phyloP scores from a whole-genome alignment of 73 alveolate species.

The Paramecium sexaurelia region DNA sequence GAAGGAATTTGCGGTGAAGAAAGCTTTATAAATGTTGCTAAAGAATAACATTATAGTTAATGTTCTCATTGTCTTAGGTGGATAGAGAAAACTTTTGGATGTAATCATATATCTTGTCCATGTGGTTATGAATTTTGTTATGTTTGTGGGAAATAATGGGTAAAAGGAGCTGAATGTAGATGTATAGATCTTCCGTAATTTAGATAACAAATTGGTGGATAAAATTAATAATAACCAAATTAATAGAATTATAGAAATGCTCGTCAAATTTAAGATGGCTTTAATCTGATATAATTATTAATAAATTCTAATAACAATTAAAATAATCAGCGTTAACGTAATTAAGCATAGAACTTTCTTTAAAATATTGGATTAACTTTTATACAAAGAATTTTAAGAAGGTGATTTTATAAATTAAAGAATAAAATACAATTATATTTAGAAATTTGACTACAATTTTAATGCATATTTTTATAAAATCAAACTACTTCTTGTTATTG shows the following conservation, averaged over 20 bases:
- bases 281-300: neutral
- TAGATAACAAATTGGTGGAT: neutral
- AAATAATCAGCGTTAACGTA: neutral
- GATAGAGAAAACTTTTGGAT: neutral
- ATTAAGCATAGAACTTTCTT: neutral
- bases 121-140: neutral
- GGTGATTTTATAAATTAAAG: too few species aligned
- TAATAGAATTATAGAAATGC: neutral
- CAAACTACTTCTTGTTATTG: neutral
- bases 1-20: slow-evolving; percentile 1
- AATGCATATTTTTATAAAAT: neutral
- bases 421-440: neutral
- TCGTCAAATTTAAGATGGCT: neutral
- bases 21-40: neutral
- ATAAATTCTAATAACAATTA: neutral
- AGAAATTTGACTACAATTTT: neutral
- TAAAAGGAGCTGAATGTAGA: neutral
- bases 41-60: neutral
- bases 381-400: neutral
- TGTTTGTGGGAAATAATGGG: neutral
- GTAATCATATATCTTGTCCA: neutral
- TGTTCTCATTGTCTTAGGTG: neutral
- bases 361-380: neutral
- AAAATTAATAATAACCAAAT: neutral
- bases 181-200: neutral